Conservation (phyloP, 2,329 filamentous ascomycete species). For the Lojkania enalia region DNA sequence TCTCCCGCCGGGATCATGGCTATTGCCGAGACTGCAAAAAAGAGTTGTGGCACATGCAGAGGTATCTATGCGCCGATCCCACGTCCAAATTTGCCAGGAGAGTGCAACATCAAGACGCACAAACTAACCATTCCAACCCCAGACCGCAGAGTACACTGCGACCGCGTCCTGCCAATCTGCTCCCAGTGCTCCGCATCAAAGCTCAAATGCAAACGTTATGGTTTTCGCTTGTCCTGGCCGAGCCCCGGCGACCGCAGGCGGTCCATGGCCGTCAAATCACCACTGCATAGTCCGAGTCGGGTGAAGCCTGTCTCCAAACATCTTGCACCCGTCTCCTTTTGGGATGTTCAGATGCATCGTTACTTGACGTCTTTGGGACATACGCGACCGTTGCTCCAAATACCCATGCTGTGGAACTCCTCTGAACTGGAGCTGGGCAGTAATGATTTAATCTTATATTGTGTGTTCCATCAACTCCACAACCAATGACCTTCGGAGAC, state of each 20-base stretch:
- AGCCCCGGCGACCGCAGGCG: background rate
- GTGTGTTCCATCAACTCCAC: background rate
- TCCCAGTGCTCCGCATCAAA: slow-evolving; percentile 1
- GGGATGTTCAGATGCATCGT: background rate
- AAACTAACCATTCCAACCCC: background rate
- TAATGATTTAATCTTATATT: background rate
- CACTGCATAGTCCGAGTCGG: background rate
- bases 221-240: slow-evolving; percentile 5
- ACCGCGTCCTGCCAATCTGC: slow-evolving; percentile 1
- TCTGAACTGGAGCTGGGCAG: background rate
- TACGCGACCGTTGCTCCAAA: no score
- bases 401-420: background rate
- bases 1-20: no score
- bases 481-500: background rate
- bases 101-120: no score
- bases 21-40: background rate
- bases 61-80: no score
- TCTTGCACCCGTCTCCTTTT: background rate
- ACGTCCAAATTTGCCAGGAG: no score
- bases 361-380: no score
- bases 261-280: background rate
- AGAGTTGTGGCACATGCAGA: background rate
- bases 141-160: slow-evolving; percentile 2
- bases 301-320: no score
- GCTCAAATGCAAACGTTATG: slow-evolving; percentile 4